Evolutionary conservation across 257 asterid genomes (phyloP), one percentile per base, ranked within the genome.

Genomic region (Nicotiana obtusifolia): DNA sequence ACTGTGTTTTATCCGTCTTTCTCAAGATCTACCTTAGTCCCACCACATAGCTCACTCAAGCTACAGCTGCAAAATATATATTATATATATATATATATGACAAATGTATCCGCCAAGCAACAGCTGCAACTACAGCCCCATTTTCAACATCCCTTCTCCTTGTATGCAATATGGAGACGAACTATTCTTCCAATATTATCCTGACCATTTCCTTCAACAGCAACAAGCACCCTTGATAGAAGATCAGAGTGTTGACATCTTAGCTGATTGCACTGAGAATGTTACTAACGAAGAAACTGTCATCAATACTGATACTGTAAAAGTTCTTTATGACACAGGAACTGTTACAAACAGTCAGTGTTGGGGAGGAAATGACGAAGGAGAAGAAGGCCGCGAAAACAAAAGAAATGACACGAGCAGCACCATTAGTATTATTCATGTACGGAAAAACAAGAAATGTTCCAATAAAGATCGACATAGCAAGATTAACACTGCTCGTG

Each of bases 401-500:
- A 47, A 73, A 73, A 35, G 61, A 73, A 15, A 14, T 2, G 61
- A 14, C 5, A 19, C 15, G 61, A 73, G 79, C 26, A 22, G 79
- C 61, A 73, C 22, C 15, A 73, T 4, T 73, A 73, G 20, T 35
- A 62, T 30, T 20, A 52, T 5, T 64, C 11, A 65, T 69, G 31
- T 56, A 33, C 44, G 24, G 11, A 28, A n/a, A 33, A 20, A 65
- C 22, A 90, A 84, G 77, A 83, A 82, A 76, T n/a, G 65, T 7
- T 31, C 85, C 41, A 91, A 88, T 85, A 92, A 91, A 80, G 98
- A 93, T 52, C 64, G 97, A 59, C 98, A 93, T 88, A 91, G 94
- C 91, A 93, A 93, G 87, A 93, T 93, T 81, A 71, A 83, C 44
- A 93, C 98, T 0, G 95, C 95, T 2, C 90, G 86, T 2, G 98